Base-by-base conservation (phyloP, 1,284 basidiomycete species). In the Ceratobasidium sp. region DNA sequence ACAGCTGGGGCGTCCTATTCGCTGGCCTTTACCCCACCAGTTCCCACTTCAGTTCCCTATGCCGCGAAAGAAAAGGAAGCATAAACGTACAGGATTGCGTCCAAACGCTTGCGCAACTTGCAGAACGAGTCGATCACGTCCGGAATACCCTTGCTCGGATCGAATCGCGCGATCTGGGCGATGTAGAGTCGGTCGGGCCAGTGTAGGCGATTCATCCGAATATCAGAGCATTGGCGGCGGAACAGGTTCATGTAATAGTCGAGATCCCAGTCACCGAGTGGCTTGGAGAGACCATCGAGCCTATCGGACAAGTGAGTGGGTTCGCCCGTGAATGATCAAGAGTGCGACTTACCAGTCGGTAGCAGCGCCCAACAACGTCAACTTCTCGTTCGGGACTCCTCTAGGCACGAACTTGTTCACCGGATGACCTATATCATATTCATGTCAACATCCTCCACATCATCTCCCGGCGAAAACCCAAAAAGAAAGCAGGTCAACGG, bases 271-370 rank as follows among this genome's bases (percentile, higher is more conserved):
- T 88, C 84, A 81, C 86, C 86, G 79, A 95, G 87, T 7, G 92
- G 89, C 87, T 96, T 96, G 90, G 95, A 96, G 80, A 96, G 87
- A 50, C 95, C 95, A 83, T 96, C 95, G 75, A 96, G 90, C 90
- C 93, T 94, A 78, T 6, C 9, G 52, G 20, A 23, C 9, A 26
- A 23, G 67, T 64, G 10, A 46, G 77, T 44, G 6, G 54, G 15
- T 50, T 42, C 50, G 61, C 17, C 26, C 61, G 77, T 61, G 23
- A 4, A n/a, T 23, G 13, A 3, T 3, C 5, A 3, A 54, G 48
- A 46, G n/a, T 13, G 13, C 38, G 10, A 85, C 89, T 73, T 80
- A 93, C 93, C 92, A 94, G 83, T 94, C 93, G 64, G 93, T 94
- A 23, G 93, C 91, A 81, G 93, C 93, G 81, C 93, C 92, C 59